Evolutionary conservation across 805 yeast genomes (phyloP).

Genomic region (Starmera pachycereana): DNA sequence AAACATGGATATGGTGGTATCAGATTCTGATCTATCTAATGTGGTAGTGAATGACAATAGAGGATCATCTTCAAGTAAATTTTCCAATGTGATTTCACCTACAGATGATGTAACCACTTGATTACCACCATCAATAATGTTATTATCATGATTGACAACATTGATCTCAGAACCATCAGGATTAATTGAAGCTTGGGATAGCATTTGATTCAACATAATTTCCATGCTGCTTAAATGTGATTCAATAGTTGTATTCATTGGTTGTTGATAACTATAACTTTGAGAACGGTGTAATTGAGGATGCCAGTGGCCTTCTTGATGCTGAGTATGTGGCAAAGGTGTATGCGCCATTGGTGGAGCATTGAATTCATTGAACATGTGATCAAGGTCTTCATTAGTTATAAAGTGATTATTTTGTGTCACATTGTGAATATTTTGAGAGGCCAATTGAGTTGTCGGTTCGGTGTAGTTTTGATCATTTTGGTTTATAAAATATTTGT

Average conservation of each 20-base stretch:
- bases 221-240: too few species aligned
- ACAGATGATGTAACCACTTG: background rate
- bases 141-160: background rate
- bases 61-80: conserved; percentile 19
- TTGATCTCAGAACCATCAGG: background rate
- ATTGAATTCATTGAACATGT: conserved; percentile 12
- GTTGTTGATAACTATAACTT: background rate
- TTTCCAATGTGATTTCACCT: conserved; percentile 14
- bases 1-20: conserved; percentile 17
- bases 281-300: background rate
- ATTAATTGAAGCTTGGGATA: too few species aligned
- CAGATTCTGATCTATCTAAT: conserved; percentile 18
- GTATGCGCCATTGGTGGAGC: conserved; percentile 3
- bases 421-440: too few species aligned
- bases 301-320: conserved; percentile 2
- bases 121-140: background rate
- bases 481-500: too few species aligned
- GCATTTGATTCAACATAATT: too few species aligned
- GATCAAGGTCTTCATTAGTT: conserved; percentile 3
- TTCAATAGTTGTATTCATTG: too few species aligned
- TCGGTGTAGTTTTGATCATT: too few species aligned
- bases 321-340: too few species aligned
- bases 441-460: too few species aligned
- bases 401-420: too few species aligned
- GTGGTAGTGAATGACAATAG: conserved; percentile 15